Evolutionary conservation across 2,329 filamentous ascomycete species (phyloP), one percentile per base, ranked within the genome.

Genomic region (Alternaria hordeiaustralica): DNA sequence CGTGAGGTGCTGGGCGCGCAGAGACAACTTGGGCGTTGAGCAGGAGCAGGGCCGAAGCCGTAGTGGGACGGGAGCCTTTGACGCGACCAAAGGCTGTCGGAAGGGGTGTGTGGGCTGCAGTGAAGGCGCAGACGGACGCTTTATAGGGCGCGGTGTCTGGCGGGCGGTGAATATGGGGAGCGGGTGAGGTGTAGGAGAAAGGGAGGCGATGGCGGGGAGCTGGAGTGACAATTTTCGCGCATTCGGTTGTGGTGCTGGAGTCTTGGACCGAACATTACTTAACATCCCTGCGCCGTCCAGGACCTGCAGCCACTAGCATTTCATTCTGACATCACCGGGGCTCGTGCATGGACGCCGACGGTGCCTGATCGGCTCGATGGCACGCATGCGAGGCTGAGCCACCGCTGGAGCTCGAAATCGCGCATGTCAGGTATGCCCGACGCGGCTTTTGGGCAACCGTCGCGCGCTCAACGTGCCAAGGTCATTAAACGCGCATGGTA

Each of bases 11-110:
- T 60, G 79, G 78, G 66, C 81, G 78, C 73, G 75, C 76, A 69
- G 79, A 80, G 63, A 81, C 83, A 84, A 83, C 73, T 84, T 84
- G 83, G 68, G 81, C 78, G 75, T 81, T 78, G 72, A 81, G 77
- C 58, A 75, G 75, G 61, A 79, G 74, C 63, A 75, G 72, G 79
- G 81, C 80, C 78, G 76, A 74, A 68, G 82, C 83, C 83, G 83
- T 85, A 70, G 70, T 83, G 78, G 58, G 36, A 60, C 30, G 65
- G 68, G 65, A 68, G 80, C 81, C 81, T 82, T 84, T 82, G 80
- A 75, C 63, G 68, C 70, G 78, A 79, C 75, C 79, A 80, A 80
- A 80, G 78, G 77, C 76, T 63, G 75, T 74, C 75, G 71, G 54
- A 49, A 47, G 47, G 55, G 36, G 58, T 23, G 23, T 18, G 5